Base-by-base conservation (phyloP, 371 early-diverging fungal genomes). In the Enteropsectra breve region DNA sequence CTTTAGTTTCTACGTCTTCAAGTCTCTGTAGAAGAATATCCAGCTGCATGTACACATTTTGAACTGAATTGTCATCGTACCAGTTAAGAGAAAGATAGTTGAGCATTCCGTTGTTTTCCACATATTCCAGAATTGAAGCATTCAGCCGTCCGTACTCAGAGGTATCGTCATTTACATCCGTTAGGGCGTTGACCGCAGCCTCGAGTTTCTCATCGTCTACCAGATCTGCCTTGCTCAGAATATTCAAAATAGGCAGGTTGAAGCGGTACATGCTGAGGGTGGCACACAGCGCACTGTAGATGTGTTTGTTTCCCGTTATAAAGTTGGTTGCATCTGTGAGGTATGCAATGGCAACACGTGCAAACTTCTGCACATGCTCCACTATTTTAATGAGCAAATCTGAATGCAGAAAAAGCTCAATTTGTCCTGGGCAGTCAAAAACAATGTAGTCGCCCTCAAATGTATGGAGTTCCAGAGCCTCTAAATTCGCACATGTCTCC, bases 391-490 rank as follows among this genome's bases (percentile, higher is more conserved):
- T 83, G 87, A 96, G 91, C 55, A 92, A 87, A 15, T 88, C 87
- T 45, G 90, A 88, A 76, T 95, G 94, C n/a, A 95, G 91, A 80
- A 95, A 98, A 40, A 96, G 83, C 79, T 97, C 97, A 59, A 96
- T 92, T 80, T 96, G 95, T 0, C 98, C 97, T n/a, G 98, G 98
- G 72, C 94, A 94, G 78, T 97, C 98, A 65, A 96, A 85, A 43
- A 97, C 87, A 55, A 94, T 80, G 72, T 90, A 94, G 64, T 92
- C 92, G 72, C 92, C 92, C 47, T 89, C 87, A 69, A 85, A 90
- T 57, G 85, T 83, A 74, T 90, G 89, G 50, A 92, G 88, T 77
- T 92, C 90, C 5, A 94, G 78, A 88, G 92, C 94, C 76, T 91
- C 93, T 29, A 91, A 90, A 78, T 91, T 89, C 59, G 92, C 87